phyloP scores from a whole-genome alignment of 768 basidiomycete species.

The Lactifluus rugatus region DNA sequence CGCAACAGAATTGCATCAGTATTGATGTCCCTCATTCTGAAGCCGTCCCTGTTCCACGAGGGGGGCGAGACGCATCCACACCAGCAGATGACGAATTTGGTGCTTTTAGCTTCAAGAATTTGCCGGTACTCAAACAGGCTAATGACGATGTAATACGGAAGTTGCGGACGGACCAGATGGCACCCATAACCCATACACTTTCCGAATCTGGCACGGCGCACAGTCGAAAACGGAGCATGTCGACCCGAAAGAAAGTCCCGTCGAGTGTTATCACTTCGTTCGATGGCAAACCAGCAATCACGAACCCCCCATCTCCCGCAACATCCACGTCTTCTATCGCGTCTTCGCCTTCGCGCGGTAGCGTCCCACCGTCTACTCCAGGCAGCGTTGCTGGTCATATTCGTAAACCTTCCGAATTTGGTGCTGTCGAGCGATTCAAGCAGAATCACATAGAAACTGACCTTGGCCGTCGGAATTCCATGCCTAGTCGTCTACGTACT shows the following conservation, averaged over 20 bases:
- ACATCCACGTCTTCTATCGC: constrained; percentile 88
- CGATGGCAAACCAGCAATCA: constrained; percentile 47
- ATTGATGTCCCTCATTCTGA: constrained; percentile 22
- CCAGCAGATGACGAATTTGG: constrained; percentile 87
- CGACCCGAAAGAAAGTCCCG: constrained; percentile 66
- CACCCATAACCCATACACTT: constrained; percentile 64
- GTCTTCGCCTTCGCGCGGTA: constrained; percentile 77
- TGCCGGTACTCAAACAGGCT: constrained; percentile 91
- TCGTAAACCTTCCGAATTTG: constrained; percentile 85
- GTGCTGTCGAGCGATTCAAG: constrained; percentile 84
- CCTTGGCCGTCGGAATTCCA: constrained; percentile 60
- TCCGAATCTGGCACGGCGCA: constrained; percentile 52
- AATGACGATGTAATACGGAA: constrained; percentile 98
- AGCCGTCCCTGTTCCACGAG: constrained; percentile 18
- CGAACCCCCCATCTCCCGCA: constrained; percentile 85
- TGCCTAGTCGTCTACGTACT: constrained; percentile 81
- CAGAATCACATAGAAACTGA: constrained; percentile 67
- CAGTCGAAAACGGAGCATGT: constrained; percentile 70
- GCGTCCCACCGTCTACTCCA: constrained; percentile 61
- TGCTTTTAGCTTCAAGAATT: constrained; percentile 95
- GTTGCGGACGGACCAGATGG: constrained; percentile 83
- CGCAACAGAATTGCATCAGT: constrained; percentile 36
- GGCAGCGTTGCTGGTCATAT: constrained; percentile 51
- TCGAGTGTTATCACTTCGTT: constrained; percentile 64
- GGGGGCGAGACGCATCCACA: constrained; percentile 32